phyloP scores from a whole-genome alignment of 805 yeast species.

The Zygosaccharomyces gambellarensis region DNA sequence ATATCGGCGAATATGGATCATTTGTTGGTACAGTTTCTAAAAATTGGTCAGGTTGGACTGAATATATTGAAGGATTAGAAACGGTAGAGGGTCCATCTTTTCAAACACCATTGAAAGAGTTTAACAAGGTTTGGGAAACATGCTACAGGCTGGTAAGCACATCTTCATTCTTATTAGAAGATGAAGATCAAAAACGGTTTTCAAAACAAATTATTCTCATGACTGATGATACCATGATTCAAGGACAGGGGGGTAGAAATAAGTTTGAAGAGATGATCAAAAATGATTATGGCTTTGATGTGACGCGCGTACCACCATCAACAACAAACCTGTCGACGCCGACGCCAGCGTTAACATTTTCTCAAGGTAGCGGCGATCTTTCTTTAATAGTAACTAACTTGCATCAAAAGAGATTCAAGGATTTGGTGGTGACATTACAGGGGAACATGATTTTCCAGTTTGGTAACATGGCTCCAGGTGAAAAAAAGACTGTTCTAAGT shows the following conservation, averaged over 20 bases:
- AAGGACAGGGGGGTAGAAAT: background rate
- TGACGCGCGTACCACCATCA: conserved; percentile 6
- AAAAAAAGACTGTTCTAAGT: conserved; percentile 6
- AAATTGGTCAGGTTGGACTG: conserved; percentile 48
- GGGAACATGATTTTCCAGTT: conserved; percentile 6
- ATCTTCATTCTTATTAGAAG: conserved; percentile 10
- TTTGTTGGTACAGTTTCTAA: conserved; percentile 44
- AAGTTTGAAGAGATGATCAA: conserved; percentile 8
- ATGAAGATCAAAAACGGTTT: conserved; percentile 6
- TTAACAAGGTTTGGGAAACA: conserved; percentile 22
- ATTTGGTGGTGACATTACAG: conserved; percentile 10
- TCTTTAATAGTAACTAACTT: conserved; percentile 3
- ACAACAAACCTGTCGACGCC: background rate
- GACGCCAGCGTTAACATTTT: background rate
- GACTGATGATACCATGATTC: conserved; percentile 5
- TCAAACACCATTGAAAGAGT: conserved; percentile 14
- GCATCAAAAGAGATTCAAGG: conserved; percentile 9
- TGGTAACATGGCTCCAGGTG: conserved; percentile 19
- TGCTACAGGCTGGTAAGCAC: conserved; percentile 22
- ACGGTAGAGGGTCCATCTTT: conserved; percentile 23
- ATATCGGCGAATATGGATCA: conserved; percentile 36
- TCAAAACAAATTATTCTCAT: conserved; percentile 11
- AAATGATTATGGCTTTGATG: conserved; percentile 9
- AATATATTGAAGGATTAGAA: conserved; percentile 15
- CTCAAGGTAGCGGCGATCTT: background rate